These are phyloP conservation scores for Dendrobium huoshanense DNA, from an alignment of 106 monocot genomes.

Conservation along the genomic window DNA sequence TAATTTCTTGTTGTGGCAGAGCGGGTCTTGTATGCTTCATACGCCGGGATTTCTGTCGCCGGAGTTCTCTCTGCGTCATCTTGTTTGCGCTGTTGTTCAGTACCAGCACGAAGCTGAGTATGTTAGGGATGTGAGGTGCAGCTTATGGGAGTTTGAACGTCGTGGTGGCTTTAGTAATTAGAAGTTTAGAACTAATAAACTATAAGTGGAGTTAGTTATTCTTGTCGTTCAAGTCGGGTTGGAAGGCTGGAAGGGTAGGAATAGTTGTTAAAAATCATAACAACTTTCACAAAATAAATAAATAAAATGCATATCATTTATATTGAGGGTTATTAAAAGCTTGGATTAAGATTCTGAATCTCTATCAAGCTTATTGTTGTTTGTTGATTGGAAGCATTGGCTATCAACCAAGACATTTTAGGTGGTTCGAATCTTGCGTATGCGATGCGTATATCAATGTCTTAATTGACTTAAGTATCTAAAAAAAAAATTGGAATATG, in stretches of 20 bases:
- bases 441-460: too few species aligned
- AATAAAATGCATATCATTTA: too few species aligned
- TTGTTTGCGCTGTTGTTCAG: conserved; percentile 31
- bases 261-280: not conserved
- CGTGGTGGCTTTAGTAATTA: not conserved
- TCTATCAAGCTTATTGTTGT: too few species aligned
- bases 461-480: too few species aligned
- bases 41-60: conserved; percentile 32
- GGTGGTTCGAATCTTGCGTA: too few species aligned
- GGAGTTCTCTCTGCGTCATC: conserved; percentile 28
- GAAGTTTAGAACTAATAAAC: too few species aligned
- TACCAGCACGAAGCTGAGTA: conserved; percentile 20
- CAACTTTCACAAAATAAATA: not conserved
- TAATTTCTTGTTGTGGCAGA: conserved; percentile 50
- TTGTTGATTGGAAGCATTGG: too few species aligned
- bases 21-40: conserved; percentile 7
- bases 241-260: not conserved
- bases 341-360: too few species aligned
- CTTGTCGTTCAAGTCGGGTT: not conserved
- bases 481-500: too few species aligned
- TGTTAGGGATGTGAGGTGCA: conserved; percentile 4
- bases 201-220: not conserved
- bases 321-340: too few species aligned
- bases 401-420: too few species aligned
- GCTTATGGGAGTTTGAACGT: not conserved